Base-by-base conservation (phyloP, 208 protist species). In the Leishmania turanica region DNA sequence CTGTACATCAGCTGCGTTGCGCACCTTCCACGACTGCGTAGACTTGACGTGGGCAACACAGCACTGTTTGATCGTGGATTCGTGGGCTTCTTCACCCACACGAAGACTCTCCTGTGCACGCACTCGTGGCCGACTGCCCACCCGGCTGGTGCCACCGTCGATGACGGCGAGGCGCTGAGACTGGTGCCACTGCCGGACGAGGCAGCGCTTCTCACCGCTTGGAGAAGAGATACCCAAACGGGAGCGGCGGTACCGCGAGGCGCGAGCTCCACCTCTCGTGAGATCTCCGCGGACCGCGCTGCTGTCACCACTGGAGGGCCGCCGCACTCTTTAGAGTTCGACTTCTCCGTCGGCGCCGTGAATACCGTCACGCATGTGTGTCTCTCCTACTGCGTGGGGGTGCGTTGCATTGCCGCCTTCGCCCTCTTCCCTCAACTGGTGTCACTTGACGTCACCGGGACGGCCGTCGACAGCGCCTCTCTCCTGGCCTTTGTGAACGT, bases 401-500 rank as follows among this genome's bases (percentile, higher is more conserved):
- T 89, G 75, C 85, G 85, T 34, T 76, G 74, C 76, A 83, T 89
- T 49, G 37, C 73, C 19, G 60, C 82, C 47, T 84, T 82, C 17
- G 85, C 77, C 19, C 49, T 85, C 17, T 79, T 86, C 21, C n/a
- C 58, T 51, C 7, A 15, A 21, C 66, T 89, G 27, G 24, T 62
- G 1, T 45, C 64, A 34, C 85, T 89, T n/a, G 71, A 85, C 54
- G 19, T 89, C 42, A 74, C 75, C 27, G 77, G 72, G 45, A 89
- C 82, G 42, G 78, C 79, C 15, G 82, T 89, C 31, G 85, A 89
- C 81, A 89, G 82, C 62, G 74, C 82, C 40, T 75, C 78, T 45
- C 79, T 89, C 53, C 65, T 77, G 56, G 60, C 53, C 49, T 89
- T 86, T 47, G 82, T 84, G 8, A 77, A 87, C 56, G 56, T 80